Evolutionary conservation across 768 basidiomycete genomes (phyloP).

Genomic region (Mycena vulgaris): DNA sequence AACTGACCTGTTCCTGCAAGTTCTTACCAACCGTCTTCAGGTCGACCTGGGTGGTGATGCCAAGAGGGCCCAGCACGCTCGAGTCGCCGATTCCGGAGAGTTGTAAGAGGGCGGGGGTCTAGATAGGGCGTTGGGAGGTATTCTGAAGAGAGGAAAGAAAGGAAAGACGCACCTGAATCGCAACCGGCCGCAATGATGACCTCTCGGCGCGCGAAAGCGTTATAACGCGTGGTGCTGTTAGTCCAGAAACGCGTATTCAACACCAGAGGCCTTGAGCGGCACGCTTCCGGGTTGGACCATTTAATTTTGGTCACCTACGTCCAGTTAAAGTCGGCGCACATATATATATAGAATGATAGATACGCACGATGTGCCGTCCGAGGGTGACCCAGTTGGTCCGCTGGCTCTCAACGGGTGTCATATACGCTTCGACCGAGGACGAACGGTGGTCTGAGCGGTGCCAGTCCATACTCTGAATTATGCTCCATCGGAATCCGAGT

Average conservation of each 20-base stretch:
- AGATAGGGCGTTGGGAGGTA: not conserved
- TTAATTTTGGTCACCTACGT: conserved; percentile 62
- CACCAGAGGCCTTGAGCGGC: conserved; percentile 61
- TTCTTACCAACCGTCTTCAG: conserved; percentile 69
- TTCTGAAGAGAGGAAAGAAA: not conserved
- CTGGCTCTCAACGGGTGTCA: conserved; percentile 64
- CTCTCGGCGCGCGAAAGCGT: conserved; percentile 61
- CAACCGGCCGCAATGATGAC: conserved; percentile 70
- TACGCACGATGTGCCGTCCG: conserved; percentile 54
- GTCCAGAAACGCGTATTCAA: conserved; percentile 61
- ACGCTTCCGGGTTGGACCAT: conserved; percentile 51
- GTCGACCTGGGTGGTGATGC: conserved; percentile 62
- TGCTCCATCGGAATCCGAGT: not conserved
- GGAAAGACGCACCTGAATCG: conserved; percentile 55
- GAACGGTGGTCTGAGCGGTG: conserved; percentile 66
- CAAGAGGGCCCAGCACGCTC: conserved; percentile 58
- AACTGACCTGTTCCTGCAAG: conserved; percentile 63
- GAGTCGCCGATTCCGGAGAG: conserved; percentile 73
- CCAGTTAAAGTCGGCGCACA: not conserved
- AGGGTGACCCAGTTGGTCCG: conserved; percentile 68
- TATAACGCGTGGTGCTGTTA: conserved; percentile 55
- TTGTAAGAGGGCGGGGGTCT: conserved; percentile 66
- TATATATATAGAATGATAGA: not conserved
- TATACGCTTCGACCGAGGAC: conserved; percentile 69
- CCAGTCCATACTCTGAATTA: conserved; percentile 60